Conservation (phyloP, 192 early-diverging fungal genomes). For the Linnemannia elongata region DNA sequence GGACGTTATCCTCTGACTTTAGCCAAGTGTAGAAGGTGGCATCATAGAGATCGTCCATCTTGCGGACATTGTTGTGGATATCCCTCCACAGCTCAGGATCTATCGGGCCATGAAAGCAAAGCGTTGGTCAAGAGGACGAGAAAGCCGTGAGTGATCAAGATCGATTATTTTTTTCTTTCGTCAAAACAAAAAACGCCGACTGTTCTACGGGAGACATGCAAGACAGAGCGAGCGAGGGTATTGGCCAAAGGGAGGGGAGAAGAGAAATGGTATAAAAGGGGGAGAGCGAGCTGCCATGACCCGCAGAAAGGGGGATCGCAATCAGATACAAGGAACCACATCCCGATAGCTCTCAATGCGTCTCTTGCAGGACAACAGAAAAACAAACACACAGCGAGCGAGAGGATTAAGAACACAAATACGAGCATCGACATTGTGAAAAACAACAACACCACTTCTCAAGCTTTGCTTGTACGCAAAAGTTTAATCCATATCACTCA, state of each 20-base stretch:
- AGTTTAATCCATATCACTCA: background rate
- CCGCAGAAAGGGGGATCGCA: background rate
- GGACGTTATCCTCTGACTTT: constrained; percentile 80
- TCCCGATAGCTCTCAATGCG: background rate
- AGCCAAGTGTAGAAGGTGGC: constrained; percentile 84
- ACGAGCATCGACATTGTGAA: background rate
- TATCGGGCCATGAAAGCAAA: background rate
- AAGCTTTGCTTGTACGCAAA: background rate
- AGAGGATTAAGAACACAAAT: background rate
- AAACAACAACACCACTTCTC: background rate
- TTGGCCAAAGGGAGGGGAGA: background rate
- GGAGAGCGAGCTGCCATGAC: background rate
- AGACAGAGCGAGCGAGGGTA: constrained; percentile 7
- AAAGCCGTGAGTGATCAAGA: background rate
- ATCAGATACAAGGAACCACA: constrained; percentile 18
- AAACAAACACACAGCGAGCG: no score
- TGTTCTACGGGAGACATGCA: constrained; percentile 1
- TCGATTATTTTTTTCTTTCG: background rate
- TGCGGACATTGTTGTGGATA: constrained; percentile 78
- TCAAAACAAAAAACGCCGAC: background rate
- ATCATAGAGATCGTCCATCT: constrained; percentile 83
- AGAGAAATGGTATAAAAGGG: background rate
- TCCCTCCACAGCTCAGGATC: constrained; percentile 71
- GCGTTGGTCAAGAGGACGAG: background rate
- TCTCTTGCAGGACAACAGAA: background rate